Evolutionary conservation across 2,329 filamentous ascomycete genomes (phyloP).

Genomic region (Aschersonia sp.): DNA sequence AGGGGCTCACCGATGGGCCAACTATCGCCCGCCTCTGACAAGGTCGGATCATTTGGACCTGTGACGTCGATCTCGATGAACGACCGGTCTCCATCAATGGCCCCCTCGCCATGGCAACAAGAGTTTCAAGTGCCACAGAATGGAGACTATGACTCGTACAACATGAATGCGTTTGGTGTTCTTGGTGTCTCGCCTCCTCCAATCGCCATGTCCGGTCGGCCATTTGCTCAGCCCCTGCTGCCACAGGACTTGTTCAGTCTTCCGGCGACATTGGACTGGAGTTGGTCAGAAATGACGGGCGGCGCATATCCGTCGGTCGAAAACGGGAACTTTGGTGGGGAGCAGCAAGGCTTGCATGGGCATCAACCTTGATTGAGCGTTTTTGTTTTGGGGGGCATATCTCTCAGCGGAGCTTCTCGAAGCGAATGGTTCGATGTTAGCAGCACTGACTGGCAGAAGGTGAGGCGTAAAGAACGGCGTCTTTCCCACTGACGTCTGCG

Average conservation of each 20-base stretch:
- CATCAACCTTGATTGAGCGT: neutral
- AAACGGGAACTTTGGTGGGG: constrained; percentile 37
- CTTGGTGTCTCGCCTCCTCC: constrained; percentile 7
- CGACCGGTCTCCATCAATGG: constrained; percentile 29
- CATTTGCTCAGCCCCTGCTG: constrained; percentile 72
- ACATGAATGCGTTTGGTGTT: constrained; percentile 29
- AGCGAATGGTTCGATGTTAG: too few relatives aligned
- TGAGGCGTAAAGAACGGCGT: too few relatives aligned
- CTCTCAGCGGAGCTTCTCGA: too few relatives aligned
- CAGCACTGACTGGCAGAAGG: too few relatives aligned
- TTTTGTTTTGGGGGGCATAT: too few relatives aligned
- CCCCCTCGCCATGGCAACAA: constrained; percentile 30
- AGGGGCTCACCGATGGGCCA: constrained; percentile 8
- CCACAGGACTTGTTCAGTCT: constrained; percentile 91
- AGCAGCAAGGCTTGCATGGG: constrained; percentile 1
- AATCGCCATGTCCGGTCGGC: constrained; percentile 9
- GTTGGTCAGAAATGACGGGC: constrained; percentile 55
- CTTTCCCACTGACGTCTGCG: too few relatives aligned
- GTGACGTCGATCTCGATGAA: constrained; percentile 11
- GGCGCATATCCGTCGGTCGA: constrained; percentile 49
- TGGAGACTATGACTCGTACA: constrained; percentile 28
- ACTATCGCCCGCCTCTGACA: constrained; percentile 13
- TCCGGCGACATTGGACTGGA: constrained; percentile 94
- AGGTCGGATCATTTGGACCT: constrained; percentile 10
- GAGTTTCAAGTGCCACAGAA: constrained; percentile 24